Percentiles rank a stretch among this genome's conserved stretches.
Conservation (phyloP, 768 basidiomycete species). For the Sporobolomyces pararoseus region DNA sequence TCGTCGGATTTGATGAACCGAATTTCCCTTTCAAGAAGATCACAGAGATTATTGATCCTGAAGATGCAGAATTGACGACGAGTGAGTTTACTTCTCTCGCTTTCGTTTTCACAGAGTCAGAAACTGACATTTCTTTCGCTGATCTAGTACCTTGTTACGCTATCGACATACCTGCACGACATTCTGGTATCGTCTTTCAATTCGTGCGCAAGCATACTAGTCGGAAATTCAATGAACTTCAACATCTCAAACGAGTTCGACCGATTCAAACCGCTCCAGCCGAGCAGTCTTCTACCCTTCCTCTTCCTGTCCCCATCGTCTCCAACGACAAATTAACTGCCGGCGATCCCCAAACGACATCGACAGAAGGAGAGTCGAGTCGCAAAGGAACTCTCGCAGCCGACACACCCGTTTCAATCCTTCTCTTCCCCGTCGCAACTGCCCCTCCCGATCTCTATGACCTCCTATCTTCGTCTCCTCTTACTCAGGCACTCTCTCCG, state of each 20-base stretch:
- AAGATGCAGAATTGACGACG: slow-evolving; percentile 25
- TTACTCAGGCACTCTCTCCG: slow-evolving; percentile 15
- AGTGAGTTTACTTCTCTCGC: slow-evolving; percentile 4
- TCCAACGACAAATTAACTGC: neutral
- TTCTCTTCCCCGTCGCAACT: slow-evolving; percentile 33
- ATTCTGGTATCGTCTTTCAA: slow-evolving; percentile 23
- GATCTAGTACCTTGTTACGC: slow-evolving; percentile 32
- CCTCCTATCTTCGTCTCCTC: slow-evolving; percentile 16
- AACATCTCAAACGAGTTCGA: slow-evolving; percentile 39
- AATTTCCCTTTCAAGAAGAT: slow-evolving; percentile 41
- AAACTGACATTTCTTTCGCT: neutral
- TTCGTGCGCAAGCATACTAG: slow-evolving; percentile 31
- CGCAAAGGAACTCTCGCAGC: neutral
- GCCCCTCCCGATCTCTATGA: slow-evolving; percentile 14
- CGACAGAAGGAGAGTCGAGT: too few species aligned
- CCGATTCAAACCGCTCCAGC: neutral
- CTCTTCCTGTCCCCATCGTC: neutral
- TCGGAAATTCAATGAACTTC: slow-evolving; percentile 30
- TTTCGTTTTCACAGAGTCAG: neutral
- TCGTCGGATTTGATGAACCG: slow-evolving; percentile 33
- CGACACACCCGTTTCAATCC: slow-evolving; percentile 23
- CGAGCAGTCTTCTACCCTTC: neutral
- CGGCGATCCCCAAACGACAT: neutral
- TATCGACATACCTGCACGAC: slow-evolving; percentile 24
- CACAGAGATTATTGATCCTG: slow-evolving; percentile 36